These are phyloP conservation scores for Neltuma alba DNA, from an alignment of 306 rosid species.

Conservation along the genomic window DNA sequence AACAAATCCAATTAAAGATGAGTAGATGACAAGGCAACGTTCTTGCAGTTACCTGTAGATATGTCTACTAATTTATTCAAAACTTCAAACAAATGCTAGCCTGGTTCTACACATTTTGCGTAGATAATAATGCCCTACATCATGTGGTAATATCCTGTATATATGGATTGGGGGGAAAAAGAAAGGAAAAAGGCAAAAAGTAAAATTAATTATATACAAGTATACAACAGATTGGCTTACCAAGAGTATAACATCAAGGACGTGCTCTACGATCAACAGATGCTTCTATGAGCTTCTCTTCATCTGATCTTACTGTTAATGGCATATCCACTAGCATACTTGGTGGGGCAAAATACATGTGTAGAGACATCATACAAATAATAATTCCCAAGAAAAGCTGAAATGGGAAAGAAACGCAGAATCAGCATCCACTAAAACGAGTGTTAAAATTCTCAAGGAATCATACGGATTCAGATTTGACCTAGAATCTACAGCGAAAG, in stretches of 20 bases:
- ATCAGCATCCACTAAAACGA: constrained; percentile 19
- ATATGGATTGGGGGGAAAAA: constrained; percentile 10
- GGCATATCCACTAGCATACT: constrained; percentile 75
- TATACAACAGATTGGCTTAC: constrained; percentile 34
- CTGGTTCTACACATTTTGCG: not conserved
- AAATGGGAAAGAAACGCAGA: constrained; percentile 34
- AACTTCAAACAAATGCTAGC: constrained; percentile 5
- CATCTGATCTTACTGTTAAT: constrained; percentile 57
- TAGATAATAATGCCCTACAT: not conserved
- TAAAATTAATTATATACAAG: not conserved
- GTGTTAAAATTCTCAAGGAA: constrained; percentile 28
- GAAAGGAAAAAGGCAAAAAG: not conserved
- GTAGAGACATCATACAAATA: constrained; percentile 91
- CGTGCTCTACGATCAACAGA: constrained; percentile 62
- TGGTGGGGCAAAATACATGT: constrained; percentile 94
- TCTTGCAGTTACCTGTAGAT: not conserved
- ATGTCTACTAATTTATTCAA: not conserved
- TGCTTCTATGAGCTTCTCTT: constrained; percentile 66
- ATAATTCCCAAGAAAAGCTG: constrained; percentile 92
- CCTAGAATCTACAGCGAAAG: constrained; percentile 4
- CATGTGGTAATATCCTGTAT: constrained; percentile 15
- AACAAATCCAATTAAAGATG: too few species aligned
- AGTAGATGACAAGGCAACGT: not conserved
- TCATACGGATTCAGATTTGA: constrained; percentile 17
- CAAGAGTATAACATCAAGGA: constrained; percentile 50